Conservation (phyloP, 1,284 basidiomycete genomes). For the Xerocomus nothofagi region DNA sequence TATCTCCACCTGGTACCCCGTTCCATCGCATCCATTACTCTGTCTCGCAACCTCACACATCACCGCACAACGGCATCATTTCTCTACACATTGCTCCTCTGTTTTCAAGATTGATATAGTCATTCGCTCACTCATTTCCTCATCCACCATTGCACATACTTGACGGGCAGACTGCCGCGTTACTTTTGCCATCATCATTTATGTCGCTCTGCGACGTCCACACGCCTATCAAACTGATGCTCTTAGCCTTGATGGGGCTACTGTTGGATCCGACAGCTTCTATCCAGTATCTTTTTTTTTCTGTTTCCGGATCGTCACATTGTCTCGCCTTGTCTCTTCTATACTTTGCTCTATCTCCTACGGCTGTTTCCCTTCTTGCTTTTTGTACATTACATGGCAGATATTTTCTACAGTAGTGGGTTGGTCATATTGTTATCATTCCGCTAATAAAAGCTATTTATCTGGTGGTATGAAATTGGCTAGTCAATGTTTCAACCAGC, state of each 20-base stretch:
- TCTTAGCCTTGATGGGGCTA: slow-evolving; percentile 12
- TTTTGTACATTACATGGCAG: slow-evolving; percentile 41
- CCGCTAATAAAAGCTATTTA: slow-evolving; percentile 39
- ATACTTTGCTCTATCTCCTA: slow-evolving; percentile 27
- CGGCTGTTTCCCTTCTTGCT: slow-evolving; percentile 17
- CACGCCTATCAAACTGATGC: slow-evolving; percentile 12
- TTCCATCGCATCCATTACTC: slow-evolving; percentile 26
- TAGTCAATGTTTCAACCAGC: neutral
- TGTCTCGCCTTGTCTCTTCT: slow-evolving; percentile 20
- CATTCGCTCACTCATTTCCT: slow-evolving; percentile 11
- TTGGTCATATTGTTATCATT: slow-evolving; percentile 56
- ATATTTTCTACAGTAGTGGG: slow-evolving; percentile 50
- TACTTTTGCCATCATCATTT: slow-evolving; percentile 15
- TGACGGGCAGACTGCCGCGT: slow-evolving; percentile 24
- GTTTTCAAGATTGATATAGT: slow-evolving; percentile 18
- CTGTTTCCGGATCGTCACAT: slow-evolving; percentile 26
- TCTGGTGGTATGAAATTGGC: slow-evolving; percentile 14
- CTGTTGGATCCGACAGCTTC: slow-evolving; percentile 21
- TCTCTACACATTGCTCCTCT: slow-evolving; percentile 22
- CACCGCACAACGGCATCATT: slow-evolving; percentile 33
- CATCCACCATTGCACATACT: slow-evolving; percentile 18
- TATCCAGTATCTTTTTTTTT: slow-evolving; percentile 20
- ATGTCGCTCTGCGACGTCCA: slow-evolving; percentile 16
- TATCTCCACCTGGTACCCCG: slow-evolving; percentile 26
- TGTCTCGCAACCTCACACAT: slow-evolving; percentile 30